Evolutionary conservation across 2,329 filamentous ascomycete species (phyloP).

Genomic region (Cladosporium phlei): DNA sequence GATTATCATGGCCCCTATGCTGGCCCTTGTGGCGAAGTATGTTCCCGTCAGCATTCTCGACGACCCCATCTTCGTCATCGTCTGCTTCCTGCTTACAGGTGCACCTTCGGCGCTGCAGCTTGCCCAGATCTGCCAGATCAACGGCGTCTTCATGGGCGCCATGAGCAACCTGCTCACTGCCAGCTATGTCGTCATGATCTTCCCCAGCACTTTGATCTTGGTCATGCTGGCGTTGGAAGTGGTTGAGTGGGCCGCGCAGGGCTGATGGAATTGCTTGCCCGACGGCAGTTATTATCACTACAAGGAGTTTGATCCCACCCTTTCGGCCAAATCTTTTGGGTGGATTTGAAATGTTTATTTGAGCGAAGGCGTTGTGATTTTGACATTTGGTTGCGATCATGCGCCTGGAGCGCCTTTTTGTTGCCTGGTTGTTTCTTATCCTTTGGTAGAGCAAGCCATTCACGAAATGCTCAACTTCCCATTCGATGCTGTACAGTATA

Average conservation of each 20-base stretch:
- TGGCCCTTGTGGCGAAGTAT: constrained; percentile 84
- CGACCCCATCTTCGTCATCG: constrained; percentile 96
- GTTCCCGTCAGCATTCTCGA: constrained; percentile 90
- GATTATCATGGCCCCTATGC: constrained; percentile 81
- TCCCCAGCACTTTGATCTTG: constrained; percentile 84
- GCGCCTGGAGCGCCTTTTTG: constrained; percentile 4
- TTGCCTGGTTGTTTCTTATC: too few relatives aligned
- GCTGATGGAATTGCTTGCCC: too few relatives aligned
- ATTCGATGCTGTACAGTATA: too few relatives aligned
- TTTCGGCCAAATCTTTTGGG: neutral
- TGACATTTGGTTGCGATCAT: neutral
- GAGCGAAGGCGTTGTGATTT: constrained; percentile 12
- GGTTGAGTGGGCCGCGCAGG: constrained; percentile 69
- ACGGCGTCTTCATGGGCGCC: constrained; percentile 88
- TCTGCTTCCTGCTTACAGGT: constrained; percentile 92
- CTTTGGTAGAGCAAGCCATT: too few relatives aligned
- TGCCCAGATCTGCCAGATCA: constrained; percentile 97
- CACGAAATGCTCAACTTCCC: too few relatives aligned
- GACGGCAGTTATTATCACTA: too few relatives aligned
- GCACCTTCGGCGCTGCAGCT: constrained; percentile 90
- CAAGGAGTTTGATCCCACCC: neutral
- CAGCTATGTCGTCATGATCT: constrained; percentile 92
- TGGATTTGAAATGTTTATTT: neutral
- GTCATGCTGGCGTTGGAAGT: constrained; percentile 91
- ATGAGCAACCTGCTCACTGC: constrained; percentile 94